Evolutionary conservation across 345 rosid species (phyloP).

Genomic region (Pistacia integerrima): DNA sequence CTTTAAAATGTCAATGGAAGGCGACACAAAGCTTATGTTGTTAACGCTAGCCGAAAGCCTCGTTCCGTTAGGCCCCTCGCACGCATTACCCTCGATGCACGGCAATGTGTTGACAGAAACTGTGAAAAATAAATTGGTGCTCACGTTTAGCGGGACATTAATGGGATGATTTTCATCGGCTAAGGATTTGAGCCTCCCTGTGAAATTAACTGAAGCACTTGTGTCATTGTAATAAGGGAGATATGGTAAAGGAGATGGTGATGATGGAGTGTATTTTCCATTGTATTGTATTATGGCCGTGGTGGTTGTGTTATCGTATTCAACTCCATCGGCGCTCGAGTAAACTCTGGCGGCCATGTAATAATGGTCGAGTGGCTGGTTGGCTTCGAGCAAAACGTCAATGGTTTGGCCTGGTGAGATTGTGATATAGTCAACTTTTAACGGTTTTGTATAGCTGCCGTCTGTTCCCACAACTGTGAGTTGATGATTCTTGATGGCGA

Average conservation of each 20-base stretch:
- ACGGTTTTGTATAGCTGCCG: conserved; percentile 28
- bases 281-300: conserved; percentile 22
- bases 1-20: conserved; percentile 32
- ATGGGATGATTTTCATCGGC: conserved; percentile 22
- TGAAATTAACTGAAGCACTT: conserved; percentile 34
- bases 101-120: conserved; percentile 43
- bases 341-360: conserved; percentile 27
- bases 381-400: conserved; percentile 27
- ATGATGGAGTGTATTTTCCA: background rate
- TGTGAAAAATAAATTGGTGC: conserved; percentile 36
- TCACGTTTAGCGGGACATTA: conserved; percentile 40
- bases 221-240: conserved; percentile 48
- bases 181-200: conserved; percentile 30
- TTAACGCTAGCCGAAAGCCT: conserved; percentile 44
- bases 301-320: conserved; percentile 25
- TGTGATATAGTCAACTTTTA: conserved; percentile 7
- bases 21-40: conserved; percentile 41
- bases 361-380: conserved; percentile 18
- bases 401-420: conserved; percentile 28
- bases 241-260: conserved; percentile 25
- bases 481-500: conserved; percentile 22
- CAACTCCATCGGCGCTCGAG: conserved; percentile 4
- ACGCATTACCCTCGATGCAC: conserved; percentile 27
- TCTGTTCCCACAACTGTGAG: conserved; percentile 29
- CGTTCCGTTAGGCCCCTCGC: conserved; percentile 29